Conservation (phyloP, 2,329 filamentous ascomycete species). For the Colletotrichum sp. region DNA sequence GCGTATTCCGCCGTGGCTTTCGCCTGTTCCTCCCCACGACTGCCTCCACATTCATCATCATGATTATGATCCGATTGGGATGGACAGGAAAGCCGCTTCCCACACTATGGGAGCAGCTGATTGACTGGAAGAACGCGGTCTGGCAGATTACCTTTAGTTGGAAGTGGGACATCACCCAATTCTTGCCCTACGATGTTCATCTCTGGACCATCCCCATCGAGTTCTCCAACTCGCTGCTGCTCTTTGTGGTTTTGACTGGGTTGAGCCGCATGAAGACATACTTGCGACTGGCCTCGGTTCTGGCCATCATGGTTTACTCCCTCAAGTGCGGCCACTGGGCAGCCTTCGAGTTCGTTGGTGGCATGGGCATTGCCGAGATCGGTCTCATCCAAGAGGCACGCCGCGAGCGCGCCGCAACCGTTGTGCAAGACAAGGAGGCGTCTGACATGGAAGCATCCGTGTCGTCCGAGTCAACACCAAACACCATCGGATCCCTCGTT, state of each 20-base stretch:
- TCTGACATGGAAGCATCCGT: constrained; percentile 7
- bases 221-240: constrained; percentile 48
- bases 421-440: constrained; percentile 20
- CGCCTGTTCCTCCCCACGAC: constrained; percentile 51
- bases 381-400: constrained; percentile 38
- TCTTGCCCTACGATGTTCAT: constrained; percentile 43
- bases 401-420: background rate
- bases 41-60: constrained; percentile 44
- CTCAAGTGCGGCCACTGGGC: constrained; percentile 45
- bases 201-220: constrained; percentile 56
- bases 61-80: constrained; percentile 36
- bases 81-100: constrained; percentile 29
- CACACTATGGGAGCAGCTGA: constrained; percentile 27
- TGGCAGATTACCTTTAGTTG: constrained; percentile 30
- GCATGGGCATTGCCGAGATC: constrained; percentile 50
- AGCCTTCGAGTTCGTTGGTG: constrained; percentile 50
- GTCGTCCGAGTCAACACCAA: background rate
- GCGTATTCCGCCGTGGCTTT: constrained; percentile 50
- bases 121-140: constrained; percentile 30
- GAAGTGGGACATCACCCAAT: constrained; percentile 31
- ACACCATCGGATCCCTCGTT: constrained; percentile 9
- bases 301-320: constrained; percentile 41
- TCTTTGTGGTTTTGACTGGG: constrained; percentile 44
- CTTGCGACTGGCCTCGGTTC: constrained; percentile 33
- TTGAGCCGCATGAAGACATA: constrained; percentile 36